Conservation (phyloP, 345 rosid genomes). For the Arabidopsis arenosa region DNA sequence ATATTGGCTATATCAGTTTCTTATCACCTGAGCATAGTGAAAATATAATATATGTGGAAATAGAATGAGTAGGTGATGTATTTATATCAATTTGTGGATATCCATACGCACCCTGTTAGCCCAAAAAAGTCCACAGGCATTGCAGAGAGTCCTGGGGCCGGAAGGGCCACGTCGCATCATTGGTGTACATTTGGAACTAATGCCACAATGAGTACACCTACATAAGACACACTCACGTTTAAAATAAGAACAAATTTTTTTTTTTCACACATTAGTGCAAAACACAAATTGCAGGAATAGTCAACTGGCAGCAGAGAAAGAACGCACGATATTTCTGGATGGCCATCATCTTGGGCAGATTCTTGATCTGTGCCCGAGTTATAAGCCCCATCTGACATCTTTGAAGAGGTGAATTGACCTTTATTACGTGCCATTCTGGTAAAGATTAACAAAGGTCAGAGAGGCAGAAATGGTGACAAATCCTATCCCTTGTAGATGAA, state of each 20-base stretch:
- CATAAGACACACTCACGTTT: slow-evolving; percentile 19
- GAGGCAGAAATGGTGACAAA: background rate
- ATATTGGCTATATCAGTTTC: slow-evolving; percentile 1
- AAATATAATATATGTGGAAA: background rate
- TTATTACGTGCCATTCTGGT: slow-evolving; percentile 96
- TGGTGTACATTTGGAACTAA: slow-evolving; percentile 82
- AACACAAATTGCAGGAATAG: slow-evolving; percentile 8
- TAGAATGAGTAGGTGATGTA: background rate
- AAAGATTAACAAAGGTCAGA: slow-evolving; percentile 15
- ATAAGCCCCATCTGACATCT: slow-evolving; percentile 67
- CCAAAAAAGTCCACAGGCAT: slow-evolving; percentile 99
- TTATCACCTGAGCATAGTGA: background rate
- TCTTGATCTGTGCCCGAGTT: slow-evolving; percentile 67
- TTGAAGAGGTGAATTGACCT: slow-evolving; percentile 90
- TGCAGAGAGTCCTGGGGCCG: slow-evolving; percentile 97
- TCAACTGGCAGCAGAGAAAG: slow-evolving; percentile 16
- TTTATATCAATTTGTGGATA: slow-evolving; percentile 12
- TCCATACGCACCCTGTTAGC: slow-evolving; percentile 72
- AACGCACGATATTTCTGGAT: slow-evolving; percentile 75
- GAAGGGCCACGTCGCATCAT: slow-evolving; percentile 99
- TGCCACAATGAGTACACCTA: slow-evolving; percentile 95
- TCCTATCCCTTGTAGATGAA: slow-evolving; percentile 9
- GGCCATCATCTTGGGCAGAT: slow-evolving; percentile 73
- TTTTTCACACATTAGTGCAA: background rate
- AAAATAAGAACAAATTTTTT: background rate